These are phyloP conservation scores for Geosmithia morbida DNA, from an alignment of 2,329 filamentous ascomycete genomes.

Conservation along the genomic window DNA sequence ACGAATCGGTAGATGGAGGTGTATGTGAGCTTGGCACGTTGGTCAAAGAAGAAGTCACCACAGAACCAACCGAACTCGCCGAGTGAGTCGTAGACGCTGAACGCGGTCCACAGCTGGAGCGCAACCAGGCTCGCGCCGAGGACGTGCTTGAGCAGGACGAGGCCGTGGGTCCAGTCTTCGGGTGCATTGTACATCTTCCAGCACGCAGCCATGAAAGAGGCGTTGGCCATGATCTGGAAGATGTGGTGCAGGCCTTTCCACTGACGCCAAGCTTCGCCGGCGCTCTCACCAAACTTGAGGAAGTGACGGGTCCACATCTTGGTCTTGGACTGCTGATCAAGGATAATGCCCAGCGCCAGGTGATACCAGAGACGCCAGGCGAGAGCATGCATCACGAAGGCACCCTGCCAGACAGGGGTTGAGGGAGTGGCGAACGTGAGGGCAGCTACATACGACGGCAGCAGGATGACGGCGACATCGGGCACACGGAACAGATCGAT, in stretches of 20 bases:
- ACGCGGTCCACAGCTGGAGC: constrained; percentile 82
- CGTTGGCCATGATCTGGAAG: constrained; percentile 80
- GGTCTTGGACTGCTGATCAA: constrained; percentile 73
- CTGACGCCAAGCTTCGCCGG: constrained; percentile 86
- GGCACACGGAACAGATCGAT: constrained; percentile 80
- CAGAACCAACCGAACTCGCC: constrained; percentile 99
- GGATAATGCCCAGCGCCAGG: constrained; percentile 70
- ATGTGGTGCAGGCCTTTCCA: constrained; percentile 96
- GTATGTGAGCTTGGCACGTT: constrained; percentile 79
- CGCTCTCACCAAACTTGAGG: constrained; percentile 86
- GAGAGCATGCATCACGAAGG: constrained; percentile 72
- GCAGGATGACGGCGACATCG: constrained; percentile 65
- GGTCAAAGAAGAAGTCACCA: constrained; percentile 95
- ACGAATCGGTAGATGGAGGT: constrained; percentile 95
- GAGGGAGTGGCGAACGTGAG: constrained; percentile 65
- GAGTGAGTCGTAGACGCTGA: constrained; percentile 87
- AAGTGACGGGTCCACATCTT: constrained; percentile 98
- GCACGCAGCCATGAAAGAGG: constrained; percentile 75
- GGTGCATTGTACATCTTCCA: constrained; percentile 97
- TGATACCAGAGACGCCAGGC: constrained; percentile 87
- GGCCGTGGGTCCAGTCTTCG: constrained; percentile 73
- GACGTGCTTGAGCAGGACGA: constrained; percentile 75
- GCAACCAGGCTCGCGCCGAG: constrained; percentile 67
- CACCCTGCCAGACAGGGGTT: constrained; percentile 56
- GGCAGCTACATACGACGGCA: constrained; percentile 60